Conservation (phyloP, 2,329 filamentous ascomycete genomes). For the Colletotrichum graminicola region DNA sequence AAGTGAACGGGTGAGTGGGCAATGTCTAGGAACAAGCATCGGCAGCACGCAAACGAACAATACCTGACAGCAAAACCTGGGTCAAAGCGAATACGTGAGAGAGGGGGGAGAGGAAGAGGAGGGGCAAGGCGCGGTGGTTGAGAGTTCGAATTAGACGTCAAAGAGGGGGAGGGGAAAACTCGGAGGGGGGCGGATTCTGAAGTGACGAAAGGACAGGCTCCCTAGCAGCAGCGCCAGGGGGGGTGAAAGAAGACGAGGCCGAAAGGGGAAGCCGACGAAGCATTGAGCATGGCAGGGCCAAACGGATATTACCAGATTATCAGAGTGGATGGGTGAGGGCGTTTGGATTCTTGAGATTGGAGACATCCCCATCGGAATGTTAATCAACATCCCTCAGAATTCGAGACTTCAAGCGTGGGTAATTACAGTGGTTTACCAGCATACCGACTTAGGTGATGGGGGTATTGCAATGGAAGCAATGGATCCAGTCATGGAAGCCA, state of each 20-base stretch:
- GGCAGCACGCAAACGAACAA: neutral
- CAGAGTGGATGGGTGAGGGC: neutral
- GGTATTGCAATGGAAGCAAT: constrained; percentile 29
- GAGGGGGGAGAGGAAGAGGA: neutral
- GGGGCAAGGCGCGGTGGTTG: constrained; percentile 4
- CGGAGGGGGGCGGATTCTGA: neutral
- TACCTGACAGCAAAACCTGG: constrained; percentile 1
- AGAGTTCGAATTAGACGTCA: neutral
- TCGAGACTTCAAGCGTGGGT: neutral
- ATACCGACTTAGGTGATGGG: too few relatives aligned
- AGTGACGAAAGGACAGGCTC: neutral
- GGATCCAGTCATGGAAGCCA: constrained; percentile 19
- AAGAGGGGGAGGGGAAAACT: constrained; percentile 14
- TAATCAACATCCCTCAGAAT: neutral
- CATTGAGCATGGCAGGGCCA: neutral
- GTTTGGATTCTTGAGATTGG: neutral
- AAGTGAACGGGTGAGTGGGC: constrained; percentile 11
- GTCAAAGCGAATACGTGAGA: neutral
- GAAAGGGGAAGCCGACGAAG: constrained; percentile 24
- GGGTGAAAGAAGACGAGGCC: constrained; percentile 1
- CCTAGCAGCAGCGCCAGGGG: neutral
- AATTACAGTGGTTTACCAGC: neutral
- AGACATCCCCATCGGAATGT: constrained; percentile 2
- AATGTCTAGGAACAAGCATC: constrained; percentile 15
- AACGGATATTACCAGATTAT: constrained; percentile 7